Conservation (phyloP, 116 monocot species). For the Posidonia oceanica region DNA sequence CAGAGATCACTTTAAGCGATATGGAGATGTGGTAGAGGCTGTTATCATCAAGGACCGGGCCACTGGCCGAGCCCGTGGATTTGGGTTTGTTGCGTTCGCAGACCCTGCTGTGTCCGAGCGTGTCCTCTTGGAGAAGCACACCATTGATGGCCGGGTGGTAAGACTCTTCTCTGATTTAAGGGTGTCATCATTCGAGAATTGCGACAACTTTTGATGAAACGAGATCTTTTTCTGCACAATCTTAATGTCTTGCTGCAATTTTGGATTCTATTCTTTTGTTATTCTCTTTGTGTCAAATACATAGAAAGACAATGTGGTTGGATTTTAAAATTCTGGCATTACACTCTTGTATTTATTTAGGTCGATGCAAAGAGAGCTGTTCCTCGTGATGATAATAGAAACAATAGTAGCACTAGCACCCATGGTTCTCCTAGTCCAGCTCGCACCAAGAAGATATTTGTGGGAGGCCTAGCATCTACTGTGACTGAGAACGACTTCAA, state of each 20-base stretch:
- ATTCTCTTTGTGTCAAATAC: too few relatives aligned
- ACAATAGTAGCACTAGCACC: slow-evolving; percentile 18
- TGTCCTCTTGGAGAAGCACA: slow-evolving; percentile 16
- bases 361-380: slow-evolving; percentile 95
- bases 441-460: slow-evolving; percentile 62
- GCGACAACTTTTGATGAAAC: too few relatives aligned
- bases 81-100: slow-evolving; percentile 20
- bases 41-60: slow-evolving; percentile 19
- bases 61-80: slow-evolving; percentile 19
- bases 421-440: slow-evolving; percentile 37
- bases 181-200: too few relatives aligned
- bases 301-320: too few relatives aligned
- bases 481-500: slow-evolving; percentile 44
- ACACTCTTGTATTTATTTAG: slow-evolving; percentile 14
- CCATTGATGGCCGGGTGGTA: slow-evolving; percentile 21
- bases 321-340: too few relatives aligned
- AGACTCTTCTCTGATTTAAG: neutral
- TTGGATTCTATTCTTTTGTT: too few relatives aligned
- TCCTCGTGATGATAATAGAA: slow-evolving; percentile 64
- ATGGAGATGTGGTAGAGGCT: slow-evolving; percentile 18
- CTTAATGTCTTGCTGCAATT: too few relatives aligned
- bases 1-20: slow-evolving; percentile 14
- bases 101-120: slow-evolving; percentile 19
- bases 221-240: too few relatives aligned
- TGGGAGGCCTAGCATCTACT: slow-evolving; percentile 50